Evolutionary conservation across 2,329 filamentous ascomycete species (phyloP), one percentile per base, ranked within the genome.

Genomic region (Exophiala bonariae): DNA sequence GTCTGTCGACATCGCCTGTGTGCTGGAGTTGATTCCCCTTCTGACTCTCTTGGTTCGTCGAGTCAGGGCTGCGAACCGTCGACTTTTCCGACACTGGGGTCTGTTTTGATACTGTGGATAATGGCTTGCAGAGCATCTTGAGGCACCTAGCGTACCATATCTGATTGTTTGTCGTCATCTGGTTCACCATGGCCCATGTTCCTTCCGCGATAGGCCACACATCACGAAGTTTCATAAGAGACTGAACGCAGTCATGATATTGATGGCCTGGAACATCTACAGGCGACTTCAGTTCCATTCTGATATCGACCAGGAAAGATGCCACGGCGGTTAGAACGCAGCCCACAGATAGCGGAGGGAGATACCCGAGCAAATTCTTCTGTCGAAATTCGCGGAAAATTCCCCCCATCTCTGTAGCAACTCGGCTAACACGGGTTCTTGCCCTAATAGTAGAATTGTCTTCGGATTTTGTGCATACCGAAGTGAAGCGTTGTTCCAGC

Each of bases 121-220:
- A 26, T 26, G 41, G 41, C 41, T 44, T 19, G 14, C 28, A 30
- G 16, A 44, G 32, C 41, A 44, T 44, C 22, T 44, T 35, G 17
- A 44, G 17, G n/a, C 10, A 18, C 19, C 41, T 20, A 7, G 41
- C 41, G 23, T 36, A 44, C 41, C 41, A 44, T 5, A 44, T 44
- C 19, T 44, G 41, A 16, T 35, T 23, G 11, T 36, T 44, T 9
- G 41, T 23, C 9, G 28, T 31, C 41, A 44, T 44, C 14, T 26
- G 31, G 13, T 44, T 44, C 6, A 44, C 17, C 41, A 44, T 44
- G 4, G 31, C 19, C 17, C 30, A 44, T 14, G 41, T 14, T 11
- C 30, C 31, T 22, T 22, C 18, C 10, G 41, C 34, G 41, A 44
- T 44, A 7, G 41, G 41, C 41, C 41, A 44, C 9, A 44, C 32